Conservation (phyloP, 2,329 filamentous ascomycete genomes). For the Xylariaceae sp. region DNA sequence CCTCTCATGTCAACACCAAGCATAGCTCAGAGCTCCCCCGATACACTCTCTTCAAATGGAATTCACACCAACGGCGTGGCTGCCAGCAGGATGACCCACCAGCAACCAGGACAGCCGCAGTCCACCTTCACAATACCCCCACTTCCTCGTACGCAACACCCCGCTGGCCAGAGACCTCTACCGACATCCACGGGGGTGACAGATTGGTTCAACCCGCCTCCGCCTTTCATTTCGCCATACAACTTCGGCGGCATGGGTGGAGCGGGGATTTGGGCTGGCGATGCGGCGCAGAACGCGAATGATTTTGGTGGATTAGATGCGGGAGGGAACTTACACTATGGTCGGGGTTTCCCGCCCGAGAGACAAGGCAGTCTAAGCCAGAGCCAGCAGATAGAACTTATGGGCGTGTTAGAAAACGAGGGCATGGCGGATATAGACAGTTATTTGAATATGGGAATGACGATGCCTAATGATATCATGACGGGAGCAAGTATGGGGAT, state of each 20-base stretch:
- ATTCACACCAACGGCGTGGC: slow-evolving; percentile 1
- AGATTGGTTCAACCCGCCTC: slow-evolving; percentile 50
- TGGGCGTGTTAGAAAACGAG: slow-evolving; percentile 72
- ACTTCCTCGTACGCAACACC: slow-evolving; percentile 12
- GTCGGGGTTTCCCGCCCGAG: slow-evolving; percentile 34
- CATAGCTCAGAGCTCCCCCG: slow-evolving; percentile 19
- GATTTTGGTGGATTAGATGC: slow-evolving; percentile 21
- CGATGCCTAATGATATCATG: no score
- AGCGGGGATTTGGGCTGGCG: not conserved
- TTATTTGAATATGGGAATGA: slow-evolving; percentile 44
- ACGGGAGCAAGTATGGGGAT: no score
- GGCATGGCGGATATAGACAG: slow-evolving; percentile 59
- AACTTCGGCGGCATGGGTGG: slow-evolving; percentile 38
- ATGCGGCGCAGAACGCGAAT: slow-evolving; percentile 8
- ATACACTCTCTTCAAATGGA: slow-evolving; percentile 15
- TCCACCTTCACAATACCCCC: not conserved
- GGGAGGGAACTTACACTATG: slow-evolving; percentile 17
- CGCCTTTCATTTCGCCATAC: slow-evolving; percentile 51
- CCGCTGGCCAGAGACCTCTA: slow-evolving; percentile 37
- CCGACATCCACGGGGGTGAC: slow-evolving; percentile 36
- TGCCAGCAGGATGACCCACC: slow-evolving; percentile 9
- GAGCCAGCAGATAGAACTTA: slow-evolving; percentile 77
- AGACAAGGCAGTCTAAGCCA: slow-evolving; percentile 69
- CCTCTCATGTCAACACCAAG: slow-evolving; percentile 19
- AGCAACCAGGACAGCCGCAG: not conserved